Percentiles rank a stretch among this genome's conserved stretches.
These are phyloP conservation scores for Suillus ampliporus DNA, from an alignment of 768 basidiomycete species.

Conservation along the genomic window DNA sequence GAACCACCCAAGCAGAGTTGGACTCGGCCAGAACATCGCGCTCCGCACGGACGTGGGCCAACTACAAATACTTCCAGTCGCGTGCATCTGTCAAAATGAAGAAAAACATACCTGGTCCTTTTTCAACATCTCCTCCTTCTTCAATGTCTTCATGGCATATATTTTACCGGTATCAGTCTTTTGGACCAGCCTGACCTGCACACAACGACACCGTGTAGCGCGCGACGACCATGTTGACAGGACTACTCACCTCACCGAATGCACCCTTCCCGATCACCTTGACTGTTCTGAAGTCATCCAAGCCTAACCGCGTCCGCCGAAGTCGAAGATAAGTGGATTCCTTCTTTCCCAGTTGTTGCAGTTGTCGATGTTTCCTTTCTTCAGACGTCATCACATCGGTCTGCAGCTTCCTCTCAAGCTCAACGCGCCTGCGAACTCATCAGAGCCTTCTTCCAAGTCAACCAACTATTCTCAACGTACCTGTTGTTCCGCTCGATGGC, in stretches of 20 bases:
- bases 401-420: slow-evolving; percentile 82
- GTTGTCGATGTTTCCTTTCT: slow-evolving; percentile 84
- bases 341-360: slow-evolving; percentile 83
- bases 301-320: slow-evolving; percentile 85
- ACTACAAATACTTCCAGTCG: slow-evolving; percentile 47
- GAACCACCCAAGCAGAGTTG: slow-evolving; percentile 95
- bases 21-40: slow-evolving; percentile 96
- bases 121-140: slow-evolving; percentile 99
- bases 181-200: slow-evolving; percentile 87
- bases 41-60: slow-evolving; percentile 97
- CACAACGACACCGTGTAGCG: slow-evolving; percentile 3
- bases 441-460: slow-evolving; percentile 11
- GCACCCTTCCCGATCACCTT: slow-evolving; percentile 99
- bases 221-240: background rate
- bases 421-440: slow-evolving; percentile 68
- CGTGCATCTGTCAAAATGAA: slow-evolving; percentile 1
- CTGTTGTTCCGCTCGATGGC: slow-evolving; percentile 94
- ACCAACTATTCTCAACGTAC: slow-evolving; percentile 45
- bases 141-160: slow-evolving; percentile 98
- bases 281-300: slow-evolving; percentile 94
- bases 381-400: slow-evolving; percentile 73
- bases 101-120: slow-evolving; percentile 83
- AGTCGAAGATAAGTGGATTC: slow-evolving; percentile 90
- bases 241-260: slow-evolving; percentile 84
- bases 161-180: slow-evolving; percentile 97